Evolutionary conservation across 2,329 filamentous ascomycete genomes (phyloP).

Genomic region (Ascosphaera apis): DNA sequence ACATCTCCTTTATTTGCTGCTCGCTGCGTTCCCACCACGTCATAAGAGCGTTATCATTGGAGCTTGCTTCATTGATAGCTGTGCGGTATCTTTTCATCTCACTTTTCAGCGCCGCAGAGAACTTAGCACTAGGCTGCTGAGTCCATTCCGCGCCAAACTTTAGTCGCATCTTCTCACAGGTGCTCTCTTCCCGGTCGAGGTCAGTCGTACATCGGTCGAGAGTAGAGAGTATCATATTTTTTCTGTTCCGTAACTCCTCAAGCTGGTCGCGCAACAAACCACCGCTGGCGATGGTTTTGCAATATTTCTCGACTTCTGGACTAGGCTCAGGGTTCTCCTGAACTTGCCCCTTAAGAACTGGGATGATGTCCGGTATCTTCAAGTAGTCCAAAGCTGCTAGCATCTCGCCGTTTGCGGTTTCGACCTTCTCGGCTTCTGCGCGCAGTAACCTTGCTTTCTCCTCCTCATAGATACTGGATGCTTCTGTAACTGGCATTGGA

Average conservation of each 20-base stretch:
- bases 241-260: constrained; percentile 54
- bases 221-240: constrained; percentile 45
- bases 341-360: constrained; percentile 78
- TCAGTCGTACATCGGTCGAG: constrained; percentile 69
- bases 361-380: constrained; percentile 67
- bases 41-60: constrained; percentile 66
- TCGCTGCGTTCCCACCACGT: constrained; percentile 70
- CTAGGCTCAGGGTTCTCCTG: constrained; percentile 76
- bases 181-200: constrained; percentile 87
- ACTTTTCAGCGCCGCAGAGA: constrained; percentile 67
- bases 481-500: constrained; percentile 86
- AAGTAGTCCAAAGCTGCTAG: constrained; percentile 84
- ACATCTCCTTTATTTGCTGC: constrained; percentile 84
- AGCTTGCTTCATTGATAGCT: constrained; percentile 69
- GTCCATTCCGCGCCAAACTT: constrained; percentile 95
- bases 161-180: constrained; percentile 97
- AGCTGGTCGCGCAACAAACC: constrained; percentile 59
- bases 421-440: constrained; percentile 80
- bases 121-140: constrained; percentile 75
- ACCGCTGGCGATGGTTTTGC: constrained; percentile 71
- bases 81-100: constrained; percentile 77
- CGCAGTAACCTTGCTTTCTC: constrained; percentile 92
- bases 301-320: constrained; percentile 83
- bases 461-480: constrained; percentile 89
- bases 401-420: constrained; percentile 87